phyloP scores from a whole-genome alignment of 441 rosid genomes.

The Codiaeum variegatum region DNA sequence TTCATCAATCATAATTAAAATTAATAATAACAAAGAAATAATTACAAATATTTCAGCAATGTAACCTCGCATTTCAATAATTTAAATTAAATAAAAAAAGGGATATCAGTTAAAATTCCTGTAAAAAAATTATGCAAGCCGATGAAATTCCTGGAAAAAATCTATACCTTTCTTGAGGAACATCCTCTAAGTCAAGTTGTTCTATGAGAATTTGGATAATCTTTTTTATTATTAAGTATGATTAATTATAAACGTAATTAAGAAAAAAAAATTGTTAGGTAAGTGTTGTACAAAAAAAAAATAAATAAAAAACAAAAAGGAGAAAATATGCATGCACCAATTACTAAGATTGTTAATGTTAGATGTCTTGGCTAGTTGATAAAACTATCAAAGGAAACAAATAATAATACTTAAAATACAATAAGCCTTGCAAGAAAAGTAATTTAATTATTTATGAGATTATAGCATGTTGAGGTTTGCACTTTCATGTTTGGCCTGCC shows the following conservation, averaged over 20 bases:
- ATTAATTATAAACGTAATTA: neutral
- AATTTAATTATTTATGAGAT: constrained; percentile 20
- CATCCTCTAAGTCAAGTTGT: neutral
- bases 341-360: neutral
- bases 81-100: too few species aligned
- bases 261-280: neutral
- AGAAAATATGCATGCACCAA: constrained; percentile 9
- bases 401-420: constrained; percentile 1
- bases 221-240: neutral
- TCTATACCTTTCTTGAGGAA: neutral
- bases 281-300: too few species aligned
- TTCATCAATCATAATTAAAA: too few species aligned
- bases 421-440: constrained; percentile 38
- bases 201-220: neutral
- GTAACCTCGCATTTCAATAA: too few species aligned
- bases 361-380: neutral
- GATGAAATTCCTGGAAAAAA: too few species aligned
- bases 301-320: too few species aligned
- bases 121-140: too few species aligned
- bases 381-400: neutral
- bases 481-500: constrained; percentile 34
- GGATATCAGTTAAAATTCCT: neutral
- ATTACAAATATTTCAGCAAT: too few species aligned
- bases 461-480: constrained; percentile 16
- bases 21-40: too few species aligned